Base-by-base conservation (phyloP, 768 basidiomycete species). In the Fibroporia radiculosa region DNA sequence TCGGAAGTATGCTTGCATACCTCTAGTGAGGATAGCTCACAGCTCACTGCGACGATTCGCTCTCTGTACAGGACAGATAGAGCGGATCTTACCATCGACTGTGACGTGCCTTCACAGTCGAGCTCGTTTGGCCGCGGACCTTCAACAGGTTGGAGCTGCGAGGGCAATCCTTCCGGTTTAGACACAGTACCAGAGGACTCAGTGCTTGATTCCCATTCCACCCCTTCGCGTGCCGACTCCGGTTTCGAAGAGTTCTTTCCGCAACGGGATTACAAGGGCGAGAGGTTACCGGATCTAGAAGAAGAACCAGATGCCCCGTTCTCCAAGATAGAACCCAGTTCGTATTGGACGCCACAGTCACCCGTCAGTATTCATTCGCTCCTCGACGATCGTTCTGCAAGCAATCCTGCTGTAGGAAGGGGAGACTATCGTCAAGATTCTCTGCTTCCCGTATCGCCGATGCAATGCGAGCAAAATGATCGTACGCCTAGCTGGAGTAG, bases 181-280 rank as follows among this genome's bases (percentile, higher is more conserved):
- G 20, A 20, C 29, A 13, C 27, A 27, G 36, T 40, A 4, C 25
- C 18, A n/a, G 39, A 41, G 46, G 43, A 45, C 29, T 25, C 25
- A 4, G 31, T 16, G 7, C 28, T 37, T 6, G 48, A 42, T 42
- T 39, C 50, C 16, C 46, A 42, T 40, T 45, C 47, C 24, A 39
- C 45, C 24, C 53, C 53, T 33, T 39, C 48, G 34, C 53, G 50
- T 48, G 46, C 45, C 33, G 53, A 55, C 36, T 55, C 53, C 43
- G 53, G 53, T 2, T 55, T 51, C 40, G 53, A 55, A 38, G 53
- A 55, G 31, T 44, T 20, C 19, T 28, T 32, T n/a, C 45, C 53
- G 16, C 46, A 47, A 12, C 46, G 33, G 31, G 41, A 43, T 14
- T 42, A 25, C 36, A 32, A 40, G 25, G 42, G 36, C 13, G 44